phyloP scores from a whole-genome alignment of 805 yeast genomes.

The Candida tibetensis region DNA sequence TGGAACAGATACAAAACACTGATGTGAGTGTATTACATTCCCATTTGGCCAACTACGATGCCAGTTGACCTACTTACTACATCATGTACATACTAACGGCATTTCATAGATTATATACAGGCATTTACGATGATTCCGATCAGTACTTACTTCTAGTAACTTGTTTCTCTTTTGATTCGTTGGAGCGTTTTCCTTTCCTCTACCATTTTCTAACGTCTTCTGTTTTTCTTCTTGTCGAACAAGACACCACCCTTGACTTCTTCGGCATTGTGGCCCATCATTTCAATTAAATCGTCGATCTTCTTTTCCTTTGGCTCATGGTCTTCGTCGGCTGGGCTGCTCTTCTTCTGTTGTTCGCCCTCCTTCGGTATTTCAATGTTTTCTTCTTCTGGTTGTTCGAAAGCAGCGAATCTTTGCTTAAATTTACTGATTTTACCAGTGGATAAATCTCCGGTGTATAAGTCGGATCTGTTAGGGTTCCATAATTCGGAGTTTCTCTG shows the following conservation, averaged over 20 bases:
- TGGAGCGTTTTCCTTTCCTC: neutral
- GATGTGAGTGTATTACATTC: no score
- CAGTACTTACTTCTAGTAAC: neutral
- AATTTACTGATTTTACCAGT: slow-evolving; percentile 77
- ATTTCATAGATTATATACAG: neutral
- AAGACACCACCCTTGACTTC: slow-evolving; percentile 58
- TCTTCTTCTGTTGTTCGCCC: slow-evolving; percentile 8
- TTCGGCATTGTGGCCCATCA: slow-evolving; percentile 56
- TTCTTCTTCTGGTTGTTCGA: slow-evolving; percentile 36
- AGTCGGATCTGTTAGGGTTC: slow-evolving; percentile 83
- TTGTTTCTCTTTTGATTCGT: neutral
- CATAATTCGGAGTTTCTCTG: slow-evolving; percentile 84
- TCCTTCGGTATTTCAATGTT: slow-evolving; percentile 19
- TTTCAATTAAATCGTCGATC: slow-evolving; percentile 52
- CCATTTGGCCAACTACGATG: no score
- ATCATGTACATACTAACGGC: slow-evolving; percentile 4
- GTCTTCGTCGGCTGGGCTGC: slow-evolving; percentile 4
- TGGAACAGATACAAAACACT: no score
- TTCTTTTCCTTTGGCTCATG: slow-evolving; percentile 8
- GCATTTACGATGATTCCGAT: neutral
- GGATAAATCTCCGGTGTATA: slow-evolving; percentile 73
- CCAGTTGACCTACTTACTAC: no score
- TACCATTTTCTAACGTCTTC: slow-evolving; percentile 22
- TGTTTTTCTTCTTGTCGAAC: slow-evolving; percentile 44
- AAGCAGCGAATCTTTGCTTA: slow-evolving; percentile 61